Percentiles rank a stretch among this genome's conserved stretches.
Conservation (phyloP, 139 green algal genomes). For the Chlamydomonas sp. region DNA sequence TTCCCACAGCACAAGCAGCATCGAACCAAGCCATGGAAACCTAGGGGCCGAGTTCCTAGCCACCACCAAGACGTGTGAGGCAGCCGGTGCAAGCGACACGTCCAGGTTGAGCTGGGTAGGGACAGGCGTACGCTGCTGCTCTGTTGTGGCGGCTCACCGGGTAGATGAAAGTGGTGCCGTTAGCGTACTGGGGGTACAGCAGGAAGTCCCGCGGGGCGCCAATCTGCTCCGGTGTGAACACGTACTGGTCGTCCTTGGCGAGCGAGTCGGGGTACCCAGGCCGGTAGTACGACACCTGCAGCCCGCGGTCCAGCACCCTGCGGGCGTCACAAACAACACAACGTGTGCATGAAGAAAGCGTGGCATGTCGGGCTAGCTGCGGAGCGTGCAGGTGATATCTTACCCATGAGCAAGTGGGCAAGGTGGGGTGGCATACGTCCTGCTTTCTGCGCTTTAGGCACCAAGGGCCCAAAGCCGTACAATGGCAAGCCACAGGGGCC, state of each 20-base stretch:
- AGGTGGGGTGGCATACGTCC: too few relatives aligned
- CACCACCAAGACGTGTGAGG: background rate
- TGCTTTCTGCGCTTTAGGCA: too few relatives aligned
- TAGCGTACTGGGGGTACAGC: slow-evolving; percentile 10
- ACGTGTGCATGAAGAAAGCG: background rate
- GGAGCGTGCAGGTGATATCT: too few relatives aligned
- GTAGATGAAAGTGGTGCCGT: slow-evolving; percentile 14
- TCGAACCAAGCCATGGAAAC: too few relatives aligned
- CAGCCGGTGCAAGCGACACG: background rate
- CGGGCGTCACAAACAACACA: background rate
- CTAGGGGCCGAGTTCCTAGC: too few relatives aligned
- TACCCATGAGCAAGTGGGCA: too few relatives aligned
- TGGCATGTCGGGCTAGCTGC: too few relatives aligned
- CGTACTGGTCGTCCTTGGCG: background rate
- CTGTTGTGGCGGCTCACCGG: background rate
- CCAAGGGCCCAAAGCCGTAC: too few relatives aligned
- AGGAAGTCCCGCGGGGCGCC: slow-evolving; percentile 6
- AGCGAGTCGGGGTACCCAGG: slow-evolving; percentile 19
- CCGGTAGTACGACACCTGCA: slow-evolving; percentile 17
- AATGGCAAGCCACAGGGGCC: too few relatives aligned
- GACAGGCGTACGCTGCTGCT: too few relatives aligned
- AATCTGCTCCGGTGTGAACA: slow-evolving; percentile 17
- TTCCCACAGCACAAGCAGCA: too few relatives aligned
- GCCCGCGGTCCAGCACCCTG: background rate
- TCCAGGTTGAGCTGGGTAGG: background rate